Conservation (phyloP, 345 rosid genomes). For the Rhodomyrtus tomentosa region DNA sequence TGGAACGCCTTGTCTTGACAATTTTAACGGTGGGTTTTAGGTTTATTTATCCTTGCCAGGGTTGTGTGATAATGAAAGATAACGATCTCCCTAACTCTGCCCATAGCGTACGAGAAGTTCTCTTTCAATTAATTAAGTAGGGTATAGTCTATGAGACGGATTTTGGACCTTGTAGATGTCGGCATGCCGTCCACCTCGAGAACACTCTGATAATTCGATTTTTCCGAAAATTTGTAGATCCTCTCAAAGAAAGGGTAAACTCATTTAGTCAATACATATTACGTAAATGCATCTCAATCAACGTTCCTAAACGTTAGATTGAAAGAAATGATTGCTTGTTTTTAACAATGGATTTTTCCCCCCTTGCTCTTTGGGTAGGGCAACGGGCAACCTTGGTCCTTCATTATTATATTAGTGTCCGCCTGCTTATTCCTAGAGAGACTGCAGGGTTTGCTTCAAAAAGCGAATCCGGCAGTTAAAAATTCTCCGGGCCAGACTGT, state of each 20-base stretch:
- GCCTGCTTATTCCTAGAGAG: neutral
- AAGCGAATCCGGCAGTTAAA: neutral
- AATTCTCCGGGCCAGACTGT: neutral
- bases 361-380: neutral
- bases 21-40: accelerated
- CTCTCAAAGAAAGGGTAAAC: neutral
- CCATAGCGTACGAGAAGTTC: neutral
- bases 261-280: neutral
- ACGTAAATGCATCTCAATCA: neutral
- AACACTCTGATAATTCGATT: neutral
- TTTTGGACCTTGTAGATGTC: too few species aligned
- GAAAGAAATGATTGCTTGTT: neutral
- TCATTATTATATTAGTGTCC: neutral
- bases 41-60: neutral
- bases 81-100: neutral
- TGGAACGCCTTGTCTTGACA: neutral
- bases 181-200: neutral
- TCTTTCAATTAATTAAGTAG: neutral
- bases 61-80: accelerated
- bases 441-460: neutral
- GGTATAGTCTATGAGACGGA: neutral
- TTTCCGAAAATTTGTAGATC: neutral
- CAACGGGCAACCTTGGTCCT: too few species aligned
- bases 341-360: neutral
- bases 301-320: neutral